Evolutionary conservation across 345 rosid species (phyloP), one percentile per base, ranked within the genome.

Genomic region (Pugionium dolabratum): DNA sequence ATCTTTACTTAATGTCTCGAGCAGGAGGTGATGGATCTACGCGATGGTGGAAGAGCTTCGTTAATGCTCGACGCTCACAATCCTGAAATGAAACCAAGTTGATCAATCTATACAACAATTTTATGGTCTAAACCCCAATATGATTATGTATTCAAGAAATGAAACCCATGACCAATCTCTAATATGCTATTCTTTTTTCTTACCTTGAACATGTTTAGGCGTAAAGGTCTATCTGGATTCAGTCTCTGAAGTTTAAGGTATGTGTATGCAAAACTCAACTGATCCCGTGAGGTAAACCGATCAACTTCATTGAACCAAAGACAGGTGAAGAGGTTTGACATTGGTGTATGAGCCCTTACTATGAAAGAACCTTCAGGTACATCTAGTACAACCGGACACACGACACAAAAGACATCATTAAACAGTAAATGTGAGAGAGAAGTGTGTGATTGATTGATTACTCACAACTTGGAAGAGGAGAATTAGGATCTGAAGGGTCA

Each of bases 361-460:
- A 90, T 94, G 67, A 94, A 88, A 32, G 97, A 90, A 66, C 97
- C 99, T 82, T 94, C 99, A 49, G 95, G 97, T 31, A 94, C 99
- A 86, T 88, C 99, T 90, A 72, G 80, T 72, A 79, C 29, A 73
- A 54, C 33, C 52, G 61, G n/a, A 53, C 40, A 76, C 18, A 54
- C n/a, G 10, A 53, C 52, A 40, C 53, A 62, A 41, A 47, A 72
- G 62, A 70, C 69, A 79, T 66, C 55, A 63, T n/a, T 41, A 6
- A 46, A 51, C 68, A 34, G 10, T 35, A 28, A 1, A n/a, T 34
- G 27, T 60, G 10, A 34, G 39, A 53, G 10, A 42, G 52, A 56
- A 70, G 42, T 1, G 18, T 6, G 51, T 40, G 75, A 64, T 7
- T 47, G 33, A 53, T 31, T 9, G 70, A 41, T 50, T 29, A 80